Base-by-base conservation (phyloP, 2,329 filamentous ascomycete genomes). In the Thelonectria blattea region DNA sequence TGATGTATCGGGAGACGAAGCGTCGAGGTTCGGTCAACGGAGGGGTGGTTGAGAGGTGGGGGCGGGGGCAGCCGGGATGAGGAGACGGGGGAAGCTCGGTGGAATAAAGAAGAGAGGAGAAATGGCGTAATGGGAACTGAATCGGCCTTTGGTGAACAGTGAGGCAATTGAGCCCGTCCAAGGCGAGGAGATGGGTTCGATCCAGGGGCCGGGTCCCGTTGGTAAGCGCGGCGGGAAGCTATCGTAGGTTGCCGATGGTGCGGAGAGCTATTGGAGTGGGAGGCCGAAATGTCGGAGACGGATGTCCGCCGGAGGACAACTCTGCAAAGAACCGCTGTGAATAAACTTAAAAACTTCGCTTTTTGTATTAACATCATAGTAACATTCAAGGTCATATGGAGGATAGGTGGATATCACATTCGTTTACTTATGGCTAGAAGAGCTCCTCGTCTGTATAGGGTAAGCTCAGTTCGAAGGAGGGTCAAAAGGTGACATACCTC, bases 21-120 rank as follows among this genome's bases (percentile, higher is more conserved):
- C 27, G 49, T 61, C 53, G 49, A 48, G 24, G 57, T 48, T 45
- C 54, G 49, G 58, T 58, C 45, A 43, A 47, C 56, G 57, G 54
- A 34, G 52, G 50, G 56, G 47, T 42, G 41, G 39, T 12, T 22
- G 41, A 42, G 55, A 53, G 58, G 58, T 61, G 58, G 58, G 58
- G 58, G 58, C 20, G 50, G 58, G n/a, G 58, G 58, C 49, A n/a
- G 39, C 50, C 53, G 22, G 18, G 30, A 24, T 51, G 11, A 48
- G 45, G 22, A 37, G 41, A 42, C n/a, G 24, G 45, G 14, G n/a
- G n/a, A 22, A 43, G 27, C 17, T 24, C 22, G n/a, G n/a, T n/a
- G n/a, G n/a, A n/a, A n/a, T n/a, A n/a, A n/a, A 24, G 32, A 3
- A 34, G 43, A n/a, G 22, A 46, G 30, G 20, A 37, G 18, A 52